phyloP scores from a whole-genome alignment of 2,329 filamentous ascomycete genomes.

The Fusarium sp. region DNA sequence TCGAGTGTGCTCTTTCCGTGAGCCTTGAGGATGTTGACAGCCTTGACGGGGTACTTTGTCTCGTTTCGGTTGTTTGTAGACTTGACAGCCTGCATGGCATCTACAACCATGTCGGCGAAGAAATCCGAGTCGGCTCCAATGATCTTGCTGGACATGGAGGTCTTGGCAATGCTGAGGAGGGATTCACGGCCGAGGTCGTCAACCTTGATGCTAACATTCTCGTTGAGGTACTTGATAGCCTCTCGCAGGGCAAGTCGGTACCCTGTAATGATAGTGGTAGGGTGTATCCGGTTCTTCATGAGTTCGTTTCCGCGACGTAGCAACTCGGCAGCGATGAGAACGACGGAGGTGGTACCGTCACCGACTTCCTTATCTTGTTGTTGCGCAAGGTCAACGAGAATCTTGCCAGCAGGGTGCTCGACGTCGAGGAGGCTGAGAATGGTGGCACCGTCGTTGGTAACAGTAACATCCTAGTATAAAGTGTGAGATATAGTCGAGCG shows the following conservation, averaged over 20 bases:
- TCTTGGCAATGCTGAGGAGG: slow-evolving; percentile 94
- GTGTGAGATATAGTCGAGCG: slow-evolving; percentile 34
- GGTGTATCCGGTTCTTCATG: slow-evolving; percentile 99
- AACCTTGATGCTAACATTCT: slow-evolving; percentile 96
- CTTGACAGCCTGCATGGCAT: slow-evolving; percentile 94
- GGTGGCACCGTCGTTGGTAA: slow-evolving; percentile 98
- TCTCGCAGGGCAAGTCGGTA: slow-evolving; percentile 95
- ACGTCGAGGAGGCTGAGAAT: slow-evolving; percentile 96
- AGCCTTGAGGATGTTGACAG: slow-evolving; percentile 97
- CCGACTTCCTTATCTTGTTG: slow-evolving; percentile 99
- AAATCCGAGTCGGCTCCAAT: slow-evolving; percentile 96
- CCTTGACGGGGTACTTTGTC: slow-evolving; percentile 97
- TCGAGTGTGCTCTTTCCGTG: slow-evolving; percentile 93
- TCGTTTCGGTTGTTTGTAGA: slow-evolving; percentile 90
- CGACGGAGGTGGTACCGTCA: slow-evolving; percentile 97
- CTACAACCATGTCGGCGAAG: slow-evolving; percentile 96
- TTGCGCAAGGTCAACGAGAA: slow-evolving; percentile 95
- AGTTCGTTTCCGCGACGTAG: slow-evolving; percentile 94
- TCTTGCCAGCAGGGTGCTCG: slow-evolving; percentile 98
- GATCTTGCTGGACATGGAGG: slow-evolving; percentile 99
- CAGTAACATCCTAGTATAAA: slow-evolving; percentile 82
- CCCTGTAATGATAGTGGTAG: slow-evolving; percentile 98
- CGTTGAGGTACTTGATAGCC: slow-evolving; percentile 98
- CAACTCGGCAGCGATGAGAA: slow-evolving; percentile 95
- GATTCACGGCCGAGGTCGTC: slow-evolving; percentile 91